Evolutionary conservation across 257 asterid genomes (phyloP).

Genomic region (Solanum chmielewskii): DNA sequence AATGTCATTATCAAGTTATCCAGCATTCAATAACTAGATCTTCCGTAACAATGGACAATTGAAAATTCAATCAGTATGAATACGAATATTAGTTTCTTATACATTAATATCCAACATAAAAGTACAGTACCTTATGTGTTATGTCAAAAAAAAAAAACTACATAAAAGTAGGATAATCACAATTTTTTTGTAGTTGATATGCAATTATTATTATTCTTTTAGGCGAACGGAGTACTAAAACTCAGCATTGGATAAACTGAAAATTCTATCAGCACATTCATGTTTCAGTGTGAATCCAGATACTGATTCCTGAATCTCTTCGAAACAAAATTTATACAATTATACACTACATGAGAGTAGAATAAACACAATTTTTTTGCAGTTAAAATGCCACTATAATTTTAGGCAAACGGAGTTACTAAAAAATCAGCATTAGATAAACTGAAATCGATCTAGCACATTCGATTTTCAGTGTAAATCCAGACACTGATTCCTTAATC

Average conservation of each 20-base stretch:
- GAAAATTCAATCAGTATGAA: background rate
- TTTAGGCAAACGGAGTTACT: background rate
- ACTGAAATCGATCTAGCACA: background rate
- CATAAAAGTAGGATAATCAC: background rate
- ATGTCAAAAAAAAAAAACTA: too few species aligned
- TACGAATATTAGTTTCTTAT: background rate
- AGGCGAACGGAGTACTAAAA: background rate
- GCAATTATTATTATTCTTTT: background rate
- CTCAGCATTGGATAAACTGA: background rate
- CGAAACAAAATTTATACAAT: too few species aligned
- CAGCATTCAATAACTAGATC: background rate
- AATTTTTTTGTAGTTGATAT: background rate
- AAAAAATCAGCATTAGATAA: background rate
- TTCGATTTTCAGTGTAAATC: background rate
- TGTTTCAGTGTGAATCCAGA: background rate
- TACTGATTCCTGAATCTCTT: background rate
- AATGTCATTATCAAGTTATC: background rate
- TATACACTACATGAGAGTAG: background rate
- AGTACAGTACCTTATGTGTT: background rate
- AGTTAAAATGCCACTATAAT: background rate
- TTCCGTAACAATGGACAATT: background rate
- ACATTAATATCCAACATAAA: background rate
- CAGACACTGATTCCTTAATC: background rate
- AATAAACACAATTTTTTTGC: background rate
- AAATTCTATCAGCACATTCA: background rate